Evolutionary conservation across 73 alveolate genomes (phyloP).

Genomic region (Uronychia binucleata): DNA sequence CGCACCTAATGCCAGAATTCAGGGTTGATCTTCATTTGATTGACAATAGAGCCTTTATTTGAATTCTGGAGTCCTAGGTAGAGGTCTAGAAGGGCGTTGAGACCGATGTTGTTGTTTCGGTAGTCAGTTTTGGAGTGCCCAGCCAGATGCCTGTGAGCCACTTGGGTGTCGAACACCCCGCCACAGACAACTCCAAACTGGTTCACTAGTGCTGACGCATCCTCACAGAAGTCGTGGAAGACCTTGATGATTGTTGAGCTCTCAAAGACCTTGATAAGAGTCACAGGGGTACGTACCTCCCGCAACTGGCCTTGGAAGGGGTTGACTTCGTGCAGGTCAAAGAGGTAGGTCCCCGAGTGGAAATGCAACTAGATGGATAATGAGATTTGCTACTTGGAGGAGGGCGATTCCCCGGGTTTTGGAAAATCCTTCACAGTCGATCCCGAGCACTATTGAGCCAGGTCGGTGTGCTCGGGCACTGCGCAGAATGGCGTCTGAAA

Average conservation of each 20-base stretch:
- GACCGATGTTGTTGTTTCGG: conserved; percentile 19
- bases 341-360: too few relatives aligned
- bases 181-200: conserved; percentile 34
- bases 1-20: conserved; percentile 44
- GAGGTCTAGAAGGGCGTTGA: conserved; percentile 15
- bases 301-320: too few relatives aligned
- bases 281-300: too few relatives aligned
- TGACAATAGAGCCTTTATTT: conserved; percentile 28
- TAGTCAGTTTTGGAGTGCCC: conserved; percentile 24
- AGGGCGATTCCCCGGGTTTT: conserved; percentile 6
- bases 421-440: conserved; percentile 28
- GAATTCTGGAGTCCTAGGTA: conserved; percentile 25
- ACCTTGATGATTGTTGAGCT: conserved; percentile 28
- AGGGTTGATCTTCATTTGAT: conserved; percentile 27
- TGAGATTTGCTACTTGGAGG: conserved; percentile 2
- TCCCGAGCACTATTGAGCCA: conserved; percentile 27
- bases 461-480: too few relatives aligned
- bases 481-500: too few relatives aligned
- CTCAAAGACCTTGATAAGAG: conserved; percentile 20
- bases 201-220: conserved; percentile 37
- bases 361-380: conserved; percentile 6
- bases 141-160: conserved; percentile 31
- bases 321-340: conserved; percentile 19
- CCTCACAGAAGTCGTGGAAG: conserved; percentile 54
- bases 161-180: conserved; percentile 35